These are phyloP conservation scores for Cordyceps farinosa DNA, from an alignment of 2,329 filamentous ascomycete genomes.

Conservation along the genomic window DNA sequence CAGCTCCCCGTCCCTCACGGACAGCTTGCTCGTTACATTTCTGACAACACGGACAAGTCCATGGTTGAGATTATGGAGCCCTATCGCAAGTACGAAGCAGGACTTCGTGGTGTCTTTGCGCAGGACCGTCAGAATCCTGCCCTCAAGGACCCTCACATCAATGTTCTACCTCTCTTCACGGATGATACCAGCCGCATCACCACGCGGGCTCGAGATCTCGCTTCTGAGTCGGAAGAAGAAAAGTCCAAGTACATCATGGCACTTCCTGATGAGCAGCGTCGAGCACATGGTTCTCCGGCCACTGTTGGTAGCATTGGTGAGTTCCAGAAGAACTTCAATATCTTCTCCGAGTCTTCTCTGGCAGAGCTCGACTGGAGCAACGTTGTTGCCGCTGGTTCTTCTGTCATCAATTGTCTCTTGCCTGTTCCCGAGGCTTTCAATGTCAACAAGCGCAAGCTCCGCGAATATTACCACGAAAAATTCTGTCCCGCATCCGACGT, in stretches of 20 bases:
- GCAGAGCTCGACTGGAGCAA: slow-evolving; percentile 78
- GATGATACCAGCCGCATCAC: slow-evolving; percentile 54
- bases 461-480: slow-evolving; percentile 77
- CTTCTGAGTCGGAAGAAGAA: slow-evolving; percentile 55
- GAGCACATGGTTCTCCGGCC: slow-evolving; percentile 59
- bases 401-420: slow-evolving; percentile 74
- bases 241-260: slow-evolving; percentile 67
- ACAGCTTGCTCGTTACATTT: slow-evolving; percentile 51
- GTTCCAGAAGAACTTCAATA: slow-evolving; percentile 73
- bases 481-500: slow-evolving; percentile 82
- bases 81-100: slow-evolving; percentile 64
- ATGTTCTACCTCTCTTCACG: slow-evolving; percentile 64
- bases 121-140: slow-evolving; percentile 60
- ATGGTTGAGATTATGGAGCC: slow-evolving; percentile 60
- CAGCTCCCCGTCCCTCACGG: slow-evolving; percentile 44
- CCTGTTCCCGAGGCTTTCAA: slow-evolving; percentile 63
- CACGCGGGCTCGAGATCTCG: slow-evolving; percentile 58
- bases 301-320: slow-evolving; percentile 64
- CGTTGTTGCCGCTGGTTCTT: slow-evolving; percentile 75
- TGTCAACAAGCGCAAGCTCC: slow-evolving; percentile 58
- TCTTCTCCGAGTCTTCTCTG: slow-evolving; percentile 78
- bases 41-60: slow-evolving; percentile 48
- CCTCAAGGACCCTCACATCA: slow-evolving; percentile 55
- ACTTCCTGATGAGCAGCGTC: slow-evolving; percentile 59
- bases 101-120: slow-evolving; percentile 64